Conservation (phyloP, 768 basidiomycete genomes). For the Dendrothele bispora region DNA sequence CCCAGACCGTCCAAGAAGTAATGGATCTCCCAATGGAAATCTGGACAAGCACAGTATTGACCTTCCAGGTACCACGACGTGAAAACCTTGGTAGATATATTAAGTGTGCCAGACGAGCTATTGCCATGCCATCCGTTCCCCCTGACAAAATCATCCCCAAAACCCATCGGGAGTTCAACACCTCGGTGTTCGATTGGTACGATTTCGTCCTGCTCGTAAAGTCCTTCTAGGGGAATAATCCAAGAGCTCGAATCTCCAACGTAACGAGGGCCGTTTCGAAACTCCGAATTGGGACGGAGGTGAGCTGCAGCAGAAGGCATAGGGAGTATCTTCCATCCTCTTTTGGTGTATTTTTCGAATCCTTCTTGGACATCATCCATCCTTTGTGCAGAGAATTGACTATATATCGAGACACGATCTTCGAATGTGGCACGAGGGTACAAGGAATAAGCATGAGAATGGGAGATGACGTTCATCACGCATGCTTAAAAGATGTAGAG, state of each 20-base stretch:
- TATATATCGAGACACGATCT: slow-evolving; percentile 6
- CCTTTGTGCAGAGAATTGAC: slow-evolving; percentile 12
- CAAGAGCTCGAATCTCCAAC: slow-evolving; percentile 30
- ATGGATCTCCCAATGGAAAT: too few relatives aligned
- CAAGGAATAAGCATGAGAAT: slow-evolving; percentile 37
- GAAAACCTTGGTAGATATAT: too few relatives aligned
- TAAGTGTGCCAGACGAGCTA: too few relatives aligned
- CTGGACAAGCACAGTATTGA: too few relatives aligned
- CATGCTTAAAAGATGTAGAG: slow-evolving; percentile 32
- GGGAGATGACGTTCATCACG: slow-evolving; percentile 46
- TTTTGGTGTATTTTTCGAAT: slow-evolving; percentile 31
- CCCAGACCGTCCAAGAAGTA: too few relatives aligned
- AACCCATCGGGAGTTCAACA: too few relatives aligned
- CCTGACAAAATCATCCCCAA: too few relatives aligned
- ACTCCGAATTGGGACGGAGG: slow-evolving; percentile 10
- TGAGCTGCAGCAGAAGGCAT: background rate
- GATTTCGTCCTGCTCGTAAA: too few relatives aligned
- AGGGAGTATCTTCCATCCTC: slow-evolving; percentile 35
- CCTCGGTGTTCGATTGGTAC: too few relatives aligned
- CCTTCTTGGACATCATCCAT: slow-evolving; percentile 5
- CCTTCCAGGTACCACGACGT: too few relatives aligned
- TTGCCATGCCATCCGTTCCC: too few relatives aligned
- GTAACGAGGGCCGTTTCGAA: slow-evolving; percentile 22
- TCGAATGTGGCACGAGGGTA: slow-evolving; percentile 44
- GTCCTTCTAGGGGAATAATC: slow-evolving; percentile 27